phyloP scores from a whole-genome alignment of 176 grass and related monocot species.

The Carex myosuroides region DNA sequence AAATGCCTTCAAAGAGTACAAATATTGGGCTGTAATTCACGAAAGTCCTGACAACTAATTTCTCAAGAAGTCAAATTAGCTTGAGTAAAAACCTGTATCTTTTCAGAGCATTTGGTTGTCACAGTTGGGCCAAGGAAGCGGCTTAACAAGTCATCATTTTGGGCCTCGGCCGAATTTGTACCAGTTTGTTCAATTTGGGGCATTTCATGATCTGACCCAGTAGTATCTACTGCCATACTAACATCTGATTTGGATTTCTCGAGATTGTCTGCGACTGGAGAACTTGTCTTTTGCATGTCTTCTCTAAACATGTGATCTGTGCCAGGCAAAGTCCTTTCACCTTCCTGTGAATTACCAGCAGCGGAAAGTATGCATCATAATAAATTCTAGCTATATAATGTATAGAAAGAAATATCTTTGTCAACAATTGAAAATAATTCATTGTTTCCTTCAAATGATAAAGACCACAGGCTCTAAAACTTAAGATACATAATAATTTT shows the following conservation, averaged over 20 bases:
- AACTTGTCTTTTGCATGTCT: conserved; percentile 36
- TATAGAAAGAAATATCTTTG: not conserved
- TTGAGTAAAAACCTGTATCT: conserved; percentile 51
- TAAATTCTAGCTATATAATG: not conserved
- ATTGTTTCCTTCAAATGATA: not conserved
- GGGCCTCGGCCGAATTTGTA: conserved; percentile 35
- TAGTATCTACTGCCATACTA: conserved; percentile 37
- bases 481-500: not conserved
- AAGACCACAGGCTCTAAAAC: not conserved
- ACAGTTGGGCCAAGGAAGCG: conserved; percentile 56
- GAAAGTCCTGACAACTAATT: not conserved
- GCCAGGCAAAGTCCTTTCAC: conserved; percentile 42
- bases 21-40: not conserved
- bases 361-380: not conserved
- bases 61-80: conserved; percentile 12
- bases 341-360: conserved; percentile 41
- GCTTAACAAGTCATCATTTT: conserved; percentile 48
- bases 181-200: conserved; percentile 41
- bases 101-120: conserved; percentile 49
- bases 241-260: conserved; percentile 43
- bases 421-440: not conserved
- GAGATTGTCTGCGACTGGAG: conserved; percentile 34
- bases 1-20: not conserved
- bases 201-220: conserved; percentile 39
- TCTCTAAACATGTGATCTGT: conserved; percentile 39